phyloP scores from a whole-genome alignment of 257 asterid species.

The Nyctanthes arbortristis region DNA sequence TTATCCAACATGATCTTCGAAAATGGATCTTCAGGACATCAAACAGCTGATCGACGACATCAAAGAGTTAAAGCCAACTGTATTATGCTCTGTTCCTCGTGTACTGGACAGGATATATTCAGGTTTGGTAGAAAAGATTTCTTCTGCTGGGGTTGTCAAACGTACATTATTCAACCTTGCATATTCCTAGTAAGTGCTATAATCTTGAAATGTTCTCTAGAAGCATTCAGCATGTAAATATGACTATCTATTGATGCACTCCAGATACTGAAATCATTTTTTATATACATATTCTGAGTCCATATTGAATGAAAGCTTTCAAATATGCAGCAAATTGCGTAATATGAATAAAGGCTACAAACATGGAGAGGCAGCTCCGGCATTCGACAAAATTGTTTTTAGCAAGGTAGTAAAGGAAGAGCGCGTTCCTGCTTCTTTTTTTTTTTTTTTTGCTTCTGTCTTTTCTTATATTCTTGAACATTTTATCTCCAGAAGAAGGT shows the following conservation, averaged over 20 bases:
- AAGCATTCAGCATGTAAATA: not conserved
- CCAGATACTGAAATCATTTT: not conserved
- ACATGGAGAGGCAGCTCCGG: conserved; percentile 77
- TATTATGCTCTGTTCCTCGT: conserved; percentile 74
- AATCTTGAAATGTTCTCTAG: not conserved
- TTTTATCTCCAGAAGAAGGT: not conserved
- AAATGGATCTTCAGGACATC: conserved; percentile 49
- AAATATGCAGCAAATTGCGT: conserved; percentile 63
- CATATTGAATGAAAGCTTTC: not conserved
- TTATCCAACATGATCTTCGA: conserved; percentile 1
- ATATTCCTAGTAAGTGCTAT: conserved; percentile 62
- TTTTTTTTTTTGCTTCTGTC: conserved; percentile 5
- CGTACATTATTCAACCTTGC: conserved; percentile 62
- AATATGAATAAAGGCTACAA: conserved; percentile 70
- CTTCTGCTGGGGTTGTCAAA: conserved; percentile 56
- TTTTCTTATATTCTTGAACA: not conserved
- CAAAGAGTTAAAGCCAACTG: conserved; percentile 73
- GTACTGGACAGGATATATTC: conserved; percentile 79
- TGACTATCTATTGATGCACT: not conserved
- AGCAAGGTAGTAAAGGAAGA: conserved; percentile 47
- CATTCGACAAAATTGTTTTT: conserved; percentile 66
- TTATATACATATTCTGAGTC: no score
- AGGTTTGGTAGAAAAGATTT: conserved; percentile 70
- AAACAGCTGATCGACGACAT: conserved; percentile 68
- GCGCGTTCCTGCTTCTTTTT: not conserved